phyloP scores from a whole-genome alignment of 306 rosid species.

The Coriaria nepalensis region DNA sequence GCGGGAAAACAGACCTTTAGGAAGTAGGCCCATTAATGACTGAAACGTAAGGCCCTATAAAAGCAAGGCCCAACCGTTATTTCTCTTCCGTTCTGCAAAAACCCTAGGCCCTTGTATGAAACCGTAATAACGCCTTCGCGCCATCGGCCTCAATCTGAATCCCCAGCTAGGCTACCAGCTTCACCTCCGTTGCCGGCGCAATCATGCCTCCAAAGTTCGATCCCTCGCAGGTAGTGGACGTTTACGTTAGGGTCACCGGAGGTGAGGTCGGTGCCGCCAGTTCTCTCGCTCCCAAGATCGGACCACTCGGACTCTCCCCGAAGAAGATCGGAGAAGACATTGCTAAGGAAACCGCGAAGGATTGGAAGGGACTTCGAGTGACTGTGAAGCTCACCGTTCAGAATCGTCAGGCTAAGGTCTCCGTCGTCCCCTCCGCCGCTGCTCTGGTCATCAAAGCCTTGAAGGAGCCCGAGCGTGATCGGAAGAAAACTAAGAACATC shows the following conservation, averaged over 20 bases:
- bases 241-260: constrained; percentile 50
- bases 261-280: constrained; percentile 68
- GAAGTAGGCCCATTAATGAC: too few relatives aligned
- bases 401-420: constrained; percentile 80
- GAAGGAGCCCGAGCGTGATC: constrained; percentile 72
- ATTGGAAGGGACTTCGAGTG: constrained; percentile 59
- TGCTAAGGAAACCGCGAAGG: constrained; percentile 58
- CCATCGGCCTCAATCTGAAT: too few relatives aligned
- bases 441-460: constrained; percentile 68
- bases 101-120: too few relatives aligned
- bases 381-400: constrained; percentile 73
- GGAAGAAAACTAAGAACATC: constrained; percentile 71
- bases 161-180: too few relatives aligned
- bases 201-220: constrained; percentile 55
- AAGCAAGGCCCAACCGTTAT: too few relatives aligned
- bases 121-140: too few relatives aligned
- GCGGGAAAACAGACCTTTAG: too few relatives aligned
- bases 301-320: constrained; percentile 49
- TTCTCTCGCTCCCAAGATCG: constrained; percentile 62
- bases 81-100: too few relatives aligned
- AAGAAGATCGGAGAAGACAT: constrained; percentile 69
- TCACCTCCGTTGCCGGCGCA: too few relatives aligned
- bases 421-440: constrained; percentile 78
- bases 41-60: too few relatives aligned
- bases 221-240: constrained; percentile 52